Conservation (phyloP, 495 filamentous ascomycete species). For the Acidiella bohemica region DNA sequence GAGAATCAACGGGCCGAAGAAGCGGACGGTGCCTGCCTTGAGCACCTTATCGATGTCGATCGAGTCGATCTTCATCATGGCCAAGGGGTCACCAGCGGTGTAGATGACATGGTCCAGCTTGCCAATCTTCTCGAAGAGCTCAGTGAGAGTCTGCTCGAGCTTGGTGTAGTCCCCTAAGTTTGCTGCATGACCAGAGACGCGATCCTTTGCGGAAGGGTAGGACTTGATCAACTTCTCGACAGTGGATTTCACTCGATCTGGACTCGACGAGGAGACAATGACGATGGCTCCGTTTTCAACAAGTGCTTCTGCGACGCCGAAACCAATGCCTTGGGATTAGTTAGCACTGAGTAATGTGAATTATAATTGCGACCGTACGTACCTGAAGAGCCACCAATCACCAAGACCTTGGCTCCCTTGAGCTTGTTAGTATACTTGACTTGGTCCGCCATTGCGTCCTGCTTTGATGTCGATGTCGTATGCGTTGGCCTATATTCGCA, state of each 20-base stretch:
- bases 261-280: conserved; percentile 27
- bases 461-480: too few species aligned
- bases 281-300: conserved; percentile 23
- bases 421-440: conserved; percentile 23
- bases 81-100: conserved; percentile 27
- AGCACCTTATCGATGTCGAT: conserved; percentile 12
- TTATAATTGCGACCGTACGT: not conserved
- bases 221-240: conserved; percentile 16
- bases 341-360: too few species aligned
- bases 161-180: conserved; percentile 21
- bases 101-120: conserved; percentile 28
- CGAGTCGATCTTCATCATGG: conserved; percentile 10
- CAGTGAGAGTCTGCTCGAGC: conserved; percentile 21
- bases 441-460: conserved; percentile 21
- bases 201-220: conserved; percentile 20
- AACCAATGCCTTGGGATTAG: conserved; percentile 31
- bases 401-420: conserved; percentile 13
- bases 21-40: conserved; percentile 25
- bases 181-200: conserved; percentile 19
- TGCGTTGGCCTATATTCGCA: too few species aligned
- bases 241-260: conserved; percentile 18
- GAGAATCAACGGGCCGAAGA: conserved; percentile 25
- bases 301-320: conserved; percentile 27
- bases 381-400: conserved; percentile 21
- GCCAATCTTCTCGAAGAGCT: conserved; percentile 19